These are phyloP conservation scores for Thermomucor indicae-seudaticae DNA, from an alignment of 371 early-diverging fungal genomes.

Conservation along the genomic window DNA sequence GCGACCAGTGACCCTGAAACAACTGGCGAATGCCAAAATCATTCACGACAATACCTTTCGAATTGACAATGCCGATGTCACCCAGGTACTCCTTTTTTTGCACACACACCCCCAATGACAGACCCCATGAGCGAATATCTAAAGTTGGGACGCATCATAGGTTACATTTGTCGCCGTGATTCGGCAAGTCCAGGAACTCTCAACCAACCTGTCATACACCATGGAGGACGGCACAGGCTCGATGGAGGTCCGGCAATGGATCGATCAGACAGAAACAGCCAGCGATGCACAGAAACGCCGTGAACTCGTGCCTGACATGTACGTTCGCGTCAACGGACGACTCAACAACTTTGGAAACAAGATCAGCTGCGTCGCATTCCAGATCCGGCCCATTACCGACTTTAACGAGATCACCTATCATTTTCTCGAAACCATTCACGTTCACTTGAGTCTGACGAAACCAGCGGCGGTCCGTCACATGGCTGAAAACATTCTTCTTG, in stretches of 20 bases:
- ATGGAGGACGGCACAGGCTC: slow-evolving; percentile 79
- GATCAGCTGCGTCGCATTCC: slow-evolving; percentile 42
- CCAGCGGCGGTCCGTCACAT: too few relatives aligned
- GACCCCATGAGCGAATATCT: background rate
- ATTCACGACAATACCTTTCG: slow-evolving; percentile 49
- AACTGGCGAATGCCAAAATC: slow-evolving; percentile 44
- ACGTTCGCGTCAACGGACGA: slow-evolving; percentile 68
- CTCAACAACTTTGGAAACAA: slow-evolving; percentile 57
- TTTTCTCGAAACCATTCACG: slow-evolving; percentile 57
- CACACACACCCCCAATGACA: background rate
- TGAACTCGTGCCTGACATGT: slow-evolving; percentile 32
- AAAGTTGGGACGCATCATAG: slow-evolving; percentile 18
- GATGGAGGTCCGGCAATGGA: slow-evolving; percentile 67
- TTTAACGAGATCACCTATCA: slow-evolving; percentile 79
- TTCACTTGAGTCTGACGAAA: slow-evolving; percentile 53
- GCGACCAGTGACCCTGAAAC: slow-evolving; percentile 74
- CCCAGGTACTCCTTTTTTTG: slow-evolving; percentile 38
- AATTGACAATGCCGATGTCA: slow-evolving; percentile 65
- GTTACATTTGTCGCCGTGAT: slow-evolving; percentile 64
- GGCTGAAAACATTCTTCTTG: too few relatives aligned
- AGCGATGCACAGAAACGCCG: slow-evolving; percentile 21
- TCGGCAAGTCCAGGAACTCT: slow-evolving; percentile 41
- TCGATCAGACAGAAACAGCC: slow-evolving; percentile 35
- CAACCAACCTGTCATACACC: slow-evolving; percentile 56
- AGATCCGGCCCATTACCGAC: slow-evolving; percentile 57